A percentile compares a stretch with the other conserved stretches of the same genome.
phyloP scores from a whole-genome alignment of 352 stramenopile species.

The Globisporangium alternatum region DNA sequence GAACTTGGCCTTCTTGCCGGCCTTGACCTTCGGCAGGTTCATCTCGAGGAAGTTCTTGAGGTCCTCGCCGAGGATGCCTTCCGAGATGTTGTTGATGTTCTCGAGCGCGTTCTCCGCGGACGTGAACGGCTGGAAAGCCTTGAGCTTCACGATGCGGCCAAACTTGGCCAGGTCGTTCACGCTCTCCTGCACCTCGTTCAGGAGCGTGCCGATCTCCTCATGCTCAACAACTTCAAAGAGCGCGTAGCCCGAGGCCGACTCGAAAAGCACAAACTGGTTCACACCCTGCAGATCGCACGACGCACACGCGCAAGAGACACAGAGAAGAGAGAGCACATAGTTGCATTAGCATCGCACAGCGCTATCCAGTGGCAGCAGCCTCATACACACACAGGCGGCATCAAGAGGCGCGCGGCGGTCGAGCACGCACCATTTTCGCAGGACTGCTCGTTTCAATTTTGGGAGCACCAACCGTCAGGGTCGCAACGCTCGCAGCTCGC shows the following conservation, averaged over 20 bases:
- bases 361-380: neutral
- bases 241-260: conserved; percentile 97
- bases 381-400: no score
- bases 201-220: conserved; percentile 94
- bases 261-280: conserved; percentile 94
- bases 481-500: neutral
- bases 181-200: conserved; percentile 89
- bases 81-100: conserved; percentile 99
- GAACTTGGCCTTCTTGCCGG: conserved; percentile 89
- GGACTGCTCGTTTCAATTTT: conserved; percentile 23
- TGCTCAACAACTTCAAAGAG: conserved; percentile 98
- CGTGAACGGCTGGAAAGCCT: conserved; percentile 99
- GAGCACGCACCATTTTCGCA: conserved; percentile 20
- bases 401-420: neutral
- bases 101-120: conserved; percentile 98
- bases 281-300: conserved; percentile 26
- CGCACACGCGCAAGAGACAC: neutral
- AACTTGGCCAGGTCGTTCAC: conserved; percentile 95
- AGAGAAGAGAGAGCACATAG: neutral
- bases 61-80: conserved; percentile 91
- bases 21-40: conserved; percentile 98
- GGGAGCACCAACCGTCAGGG: conserved; percentile 15
- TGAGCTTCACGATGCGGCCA: conserved; percentile 97
- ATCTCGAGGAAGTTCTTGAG: conserved; percentile 99
- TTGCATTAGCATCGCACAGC: neutral